These are phyloP conservation scores for Aureobasidium sp. DNA, from an alignment of 2,329 filamentous ascomycete genomes.

Conservation along the genomic window DNA sequence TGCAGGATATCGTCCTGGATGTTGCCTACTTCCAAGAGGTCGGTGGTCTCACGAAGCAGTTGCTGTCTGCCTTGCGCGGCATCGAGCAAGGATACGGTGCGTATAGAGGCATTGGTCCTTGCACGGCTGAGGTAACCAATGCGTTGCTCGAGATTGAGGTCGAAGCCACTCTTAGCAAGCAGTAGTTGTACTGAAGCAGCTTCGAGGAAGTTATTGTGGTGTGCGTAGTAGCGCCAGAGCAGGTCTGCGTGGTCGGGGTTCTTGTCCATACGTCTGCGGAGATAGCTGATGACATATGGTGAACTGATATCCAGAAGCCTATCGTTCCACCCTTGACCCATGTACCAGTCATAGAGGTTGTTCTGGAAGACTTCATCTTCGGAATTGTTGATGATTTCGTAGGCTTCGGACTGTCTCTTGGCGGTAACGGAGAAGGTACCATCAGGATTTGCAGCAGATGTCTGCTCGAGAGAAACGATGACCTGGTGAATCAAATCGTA, in stretches of 20 bases:
- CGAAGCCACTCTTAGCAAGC: slow-evolving; percentile 75
- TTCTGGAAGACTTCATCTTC: slow-evolving; percentile 92
- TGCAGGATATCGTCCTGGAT: slow-evolving; percentile 89
- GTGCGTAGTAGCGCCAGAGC: slow-evolving; percentile 85
- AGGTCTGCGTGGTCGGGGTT: slow-evolving; percentile 77
- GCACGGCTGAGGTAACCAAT: slow-evolving; percentile 86
- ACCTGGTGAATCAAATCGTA: slow-evolving; percentile 85
- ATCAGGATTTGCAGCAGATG: slow-evolving; percentile 63
- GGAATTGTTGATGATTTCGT: slow-evolving; percentile 79
- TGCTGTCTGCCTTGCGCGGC: slow-evolving; percentile 60
- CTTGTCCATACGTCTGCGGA: slow-evolving; percentile 64
- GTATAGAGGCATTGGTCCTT: slow-evolving; percentile 83
- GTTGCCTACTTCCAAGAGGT: slow-evolving; percentile 83
- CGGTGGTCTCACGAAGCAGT: slow-evolving; percentile 73
- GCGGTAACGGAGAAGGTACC: slow-evolving; percentile 67
- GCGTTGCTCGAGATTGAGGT: slow-evolving; percentile 69
- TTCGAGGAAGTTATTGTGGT: slow-evolving; percentile 73
- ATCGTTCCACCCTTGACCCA: slow-evolving; percentile 74
- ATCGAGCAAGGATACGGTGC: slow-evolving; percentile 62
- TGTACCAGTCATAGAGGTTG: slow-evolving; percentile 97
- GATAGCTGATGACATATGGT: slow-evolving; percentile 75
- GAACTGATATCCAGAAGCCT: slow-evolving; percentile 79
- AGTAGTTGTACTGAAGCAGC: slow-evolving; percentile 80
- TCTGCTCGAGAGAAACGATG: slow-evolving; percentile 66
- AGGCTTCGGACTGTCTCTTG: slow-evolving; percentile 78